Evolutionary conservation across 2,329 filamentous ascomycete genomes (phyloP), one percentile per base, ranked within the genome.

Genomic region (Cercospora sesami): DNA sequence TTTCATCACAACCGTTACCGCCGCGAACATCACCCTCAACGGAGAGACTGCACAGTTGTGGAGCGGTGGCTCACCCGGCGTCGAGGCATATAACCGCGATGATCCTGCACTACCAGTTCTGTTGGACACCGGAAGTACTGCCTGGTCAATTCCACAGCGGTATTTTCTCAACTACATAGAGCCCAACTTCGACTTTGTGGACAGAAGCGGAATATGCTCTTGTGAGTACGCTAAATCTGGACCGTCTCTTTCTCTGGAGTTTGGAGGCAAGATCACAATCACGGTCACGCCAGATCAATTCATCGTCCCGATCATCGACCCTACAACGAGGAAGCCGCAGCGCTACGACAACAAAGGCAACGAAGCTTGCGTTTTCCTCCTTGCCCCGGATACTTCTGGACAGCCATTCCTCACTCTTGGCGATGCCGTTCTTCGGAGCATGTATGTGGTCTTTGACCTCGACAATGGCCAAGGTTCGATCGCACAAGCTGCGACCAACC

Each of bases 391-490:
- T 31, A 68, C 60, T 28, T 61, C 62, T 30, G 68, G 62, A 9
- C 57, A 68, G 53, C 66, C 67, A 10, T 75, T 75, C 60, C 64
- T 70, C 7, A 75, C 73, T 9, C 64, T 78, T 1, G 77, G 76
- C 9, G 76, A 78, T 65, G 75, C 77, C 12, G 63, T 78, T 23
- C 68, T 79, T 10, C 66, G 75, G 10, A 73, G 72, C 59, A 77
- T 78, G 73, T 79, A 79, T 66, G 73, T 78, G 45, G 76, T 79
- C 63, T 79, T 75, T 63, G 77, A 79, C 61, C 75, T 78, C 51
- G 77, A 79, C 69, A 77, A 79, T 31, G 76, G 73, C 4, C 77
- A 79, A 60, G 69, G 74, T 21, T 76, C 76, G 2, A 70, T 78
- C 45, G 77, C 76, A 10, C 77, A 78, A 61, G 75, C 77, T n/a